Percentiles rank a stretch among this genome's conserved stretches.
These are phyloP conservation scores for Camelina sativa DNA, from an alignment of 345 rosid genomes.

Conservation along the genomic window DNA sequence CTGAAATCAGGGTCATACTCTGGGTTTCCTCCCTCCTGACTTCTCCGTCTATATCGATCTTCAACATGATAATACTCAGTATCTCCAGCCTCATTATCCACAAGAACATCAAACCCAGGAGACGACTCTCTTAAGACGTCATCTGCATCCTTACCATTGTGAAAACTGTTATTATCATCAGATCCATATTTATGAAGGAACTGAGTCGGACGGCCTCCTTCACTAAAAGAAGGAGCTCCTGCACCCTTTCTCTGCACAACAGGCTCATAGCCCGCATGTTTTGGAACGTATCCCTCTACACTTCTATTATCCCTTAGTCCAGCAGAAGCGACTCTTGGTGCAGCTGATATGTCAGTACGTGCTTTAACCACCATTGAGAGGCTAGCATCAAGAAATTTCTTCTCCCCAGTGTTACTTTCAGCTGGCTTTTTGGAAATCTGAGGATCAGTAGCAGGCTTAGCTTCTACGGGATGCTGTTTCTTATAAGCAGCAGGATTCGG, in stretches of 20 bases:
- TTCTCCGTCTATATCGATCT: slow-evolving; percentile 67
- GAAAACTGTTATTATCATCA: slow-evolving; percentile 57
- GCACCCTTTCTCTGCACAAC: slow-evolving; percentile 48
- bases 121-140: slow-evolving; percentile 82
- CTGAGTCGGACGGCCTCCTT: slow-evolving; percentile 56
- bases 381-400: slow-evolving; percentile 44
- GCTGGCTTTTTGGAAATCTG: slow-evolving; percentile 46
- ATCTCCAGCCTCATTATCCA: slow-evolving; percentile 75
- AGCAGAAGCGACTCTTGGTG: slow-evolving; percentile 43
- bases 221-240: slow-evolving; percentile 43
- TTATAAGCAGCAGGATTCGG: slow-evolving; percentile 53
- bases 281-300: slow-evolving; percentile 45
- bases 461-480: slow-evolving; percentile 44
- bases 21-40: slow-evolving; percentile 63
- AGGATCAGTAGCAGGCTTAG: slow-evolving; percentile 46
- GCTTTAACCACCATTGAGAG: slow-evolving; percentile 42
- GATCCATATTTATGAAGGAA: slow-evolving; percentile 53
- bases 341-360: slow-evolving; percentile 45
- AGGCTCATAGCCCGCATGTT: slow-evolving; percentile 48
- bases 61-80: slow-evolving; percentile 73
- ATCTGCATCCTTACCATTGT: slow-evolving; percentile 66
- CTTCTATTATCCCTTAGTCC: slow-evolving; percentile 45
- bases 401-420: slow-evolving; percentile 49
- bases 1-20: slow-evolving; percentile 67
- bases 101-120: slow-evolving; percentile 94